Evolutionary conservation across 176 grass and related monocot genomes (phyloP).

Genomic region (Saccharum officinarum): DNA sequence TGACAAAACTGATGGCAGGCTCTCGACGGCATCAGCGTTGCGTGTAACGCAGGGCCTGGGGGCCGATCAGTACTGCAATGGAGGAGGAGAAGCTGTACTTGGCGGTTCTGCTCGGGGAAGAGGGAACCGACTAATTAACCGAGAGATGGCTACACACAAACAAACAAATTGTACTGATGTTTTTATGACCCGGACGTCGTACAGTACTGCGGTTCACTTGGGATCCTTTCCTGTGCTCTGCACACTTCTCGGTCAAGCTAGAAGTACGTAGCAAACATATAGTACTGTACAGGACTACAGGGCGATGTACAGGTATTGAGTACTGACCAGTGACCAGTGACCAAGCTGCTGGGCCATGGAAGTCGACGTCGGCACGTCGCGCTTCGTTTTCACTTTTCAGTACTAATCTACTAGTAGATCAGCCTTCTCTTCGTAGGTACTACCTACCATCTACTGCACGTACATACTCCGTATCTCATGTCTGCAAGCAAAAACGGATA

Average conservation of each 20-base stretch:
- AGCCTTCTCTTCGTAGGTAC: no score
- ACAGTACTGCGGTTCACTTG: background rate
- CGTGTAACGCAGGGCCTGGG: slow-evolving; percentile 22
- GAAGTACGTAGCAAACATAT: background rate
- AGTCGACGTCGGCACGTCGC: background rate
- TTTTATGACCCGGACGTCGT: background rate
- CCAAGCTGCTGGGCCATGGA: no score
- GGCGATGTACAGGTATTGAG: background rate
- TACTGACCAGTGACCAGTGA: background rate
- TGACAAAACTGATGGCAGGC: background rate
- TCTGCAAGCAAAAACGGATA: no score
- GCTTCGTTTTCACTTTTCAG: background rate
- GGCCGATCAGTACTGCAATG: background rate
- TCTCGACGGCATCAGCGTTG: background rate
- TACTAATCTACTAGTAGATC: no score
- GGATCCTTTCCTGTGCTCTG: background rate
- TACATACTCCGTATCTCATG: no score
- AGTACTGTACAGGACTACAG: background rate
- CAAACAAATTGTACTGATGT: background rate
- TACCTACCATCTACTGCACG: no score
- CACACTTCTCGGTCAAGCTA: background rate
- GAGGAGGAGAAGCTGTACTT: background rate
- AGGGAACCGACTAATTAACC: background rate
- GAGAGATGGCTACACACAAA: slow-evolving; percentile 8
- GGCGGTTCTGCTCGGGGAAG: background rate